phyloP scores from a whole-genome alignment of 306 rosid genomes.

The Pterocarpus macrocarpus region DNA sequence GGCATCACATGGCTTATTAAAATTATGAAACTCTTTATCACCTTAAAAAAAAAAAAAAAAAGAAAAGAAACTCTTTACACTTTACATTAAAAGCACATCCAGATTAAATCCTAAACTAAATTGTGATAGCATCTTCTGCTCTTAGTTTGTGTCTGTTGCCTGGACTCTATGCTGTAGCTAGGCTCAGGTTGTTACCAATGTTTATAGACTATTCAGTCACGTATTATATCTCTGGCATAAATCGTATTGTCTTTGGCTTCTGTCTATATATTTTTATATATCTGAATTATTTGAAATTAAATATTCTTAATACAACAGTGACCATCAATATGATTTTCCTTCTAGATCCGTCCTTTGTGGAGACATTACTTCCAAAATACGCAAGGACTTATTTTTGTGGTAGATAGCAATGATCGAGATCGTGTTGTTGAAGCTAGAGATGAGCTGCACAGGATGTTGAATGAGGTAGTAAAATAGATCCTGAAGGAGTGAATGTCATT shows the following conservation, averaged over 20 bases:
- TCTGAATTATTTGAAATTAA: background rate
- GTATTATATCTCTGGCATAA: constrained; percentile 6
- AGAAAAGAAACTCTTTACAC: constrained; percentile 1
- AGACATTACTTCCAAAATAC: constrained; percentile 92
- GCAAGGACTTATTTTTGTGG: constrained; percentile 87
- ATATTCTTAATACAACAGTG: background rate
- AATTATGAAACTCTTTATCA: background rate
- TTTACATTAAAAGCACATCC: constrained; percentile 1
- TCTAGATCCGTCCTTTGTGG: constrained; percentile 90
- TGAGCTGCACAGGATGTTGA: constrained; percentile 89
- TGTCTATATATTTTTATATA: constrained; percentile 10
- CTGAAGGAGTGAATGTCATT: constrained; percentile 2
- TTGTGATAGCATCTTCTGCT: background rate
- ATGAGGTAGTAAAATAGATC: constrained; percentile 62
- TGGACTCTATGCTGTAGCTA: constrained; percentile 6
- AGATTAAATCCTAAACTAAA: constrained; percentile 7
- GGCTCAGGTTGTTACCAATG: background rate
- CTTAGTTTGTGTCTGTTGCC: constrained; percentile 10
- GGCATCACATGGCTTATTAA: constrained; percentile 12
- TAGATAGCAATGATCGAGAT: constrained; percentile 86
- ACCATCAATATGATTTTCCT: constrained; percentile 17
- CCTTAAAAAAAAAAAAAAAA: no score
- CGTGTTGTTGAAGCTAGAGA: constrained; percentile 91
- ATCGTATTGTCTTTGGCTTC: background rate
- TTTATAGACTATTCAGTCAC: constrained; percentile 1